Percentiles rank a stretch among this genome's conserved stretches.
phyloP scores from a whole-genome alignment of 148 eudicot species.

The Spergularia marina region DNA sequence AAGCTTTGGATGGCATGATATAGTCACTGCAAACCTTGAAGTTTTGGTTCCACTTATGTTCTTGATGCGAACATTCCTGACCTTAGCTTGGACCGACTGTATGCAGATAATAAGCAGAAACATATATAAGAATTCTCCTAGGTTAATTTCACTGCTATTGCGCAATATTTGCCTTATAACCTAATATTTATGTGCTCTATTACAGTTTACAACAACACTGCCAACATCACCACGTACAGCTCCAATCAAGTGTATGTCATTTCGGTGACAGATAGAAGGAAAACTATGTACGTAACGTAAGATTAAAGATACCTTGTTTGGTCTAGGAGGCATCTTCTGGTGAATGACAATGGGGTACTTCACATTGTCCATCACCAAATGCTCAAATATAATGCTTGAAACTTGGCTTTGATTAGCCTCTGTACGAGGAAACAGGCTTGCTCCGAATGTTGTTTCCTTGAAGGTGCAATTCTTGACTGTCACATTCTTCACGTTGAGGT shows the following conservation, averaged over 20 bases:
- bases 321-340: slow-evolving; percentile 40
- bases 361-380: slow-evolving; percentile 43
- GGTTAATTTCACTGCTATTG: too few species aligned
- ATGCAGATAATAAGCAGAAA: not conserved
- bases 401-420: slow-evolving; percentile 22
- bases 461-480: slow-evolving; percentile 43
- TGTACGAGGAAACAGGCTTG: slow-evolving; percentile 52
- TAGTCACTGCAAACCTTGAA: slow-evolving; percentile 21
- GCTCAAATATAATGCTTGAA: slow-evolving; percentile 34
- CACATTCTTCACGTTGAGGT: slow-evolving; percentile 33
- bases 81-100: slow-evolving; percentile 35
- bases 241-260: too few species aligned
- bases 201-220: too few species aligned
- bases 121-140: too few species aligned
- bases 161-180: too few species aligned
- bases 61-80: slow-evolving; percentile 27
- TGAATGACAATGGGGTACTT: slow-evolving; percentile 48
- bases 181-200: too few species aligned
- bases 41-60: slow-evolving; percentile 4
- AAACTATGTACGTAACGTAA: too few species aligned
- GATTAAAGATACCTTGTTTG: not conserved
- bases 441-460: slow-evolving; percentile 48
- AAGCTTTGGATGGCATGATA: slow-evolving; percentile 40
- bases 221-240: too few species aligned
- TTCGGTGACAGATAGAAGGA: too few species aligned